Base-by-base conservation (phyloP, 768 basidiomycete genomes). In the Calocera cornea region DNA sequence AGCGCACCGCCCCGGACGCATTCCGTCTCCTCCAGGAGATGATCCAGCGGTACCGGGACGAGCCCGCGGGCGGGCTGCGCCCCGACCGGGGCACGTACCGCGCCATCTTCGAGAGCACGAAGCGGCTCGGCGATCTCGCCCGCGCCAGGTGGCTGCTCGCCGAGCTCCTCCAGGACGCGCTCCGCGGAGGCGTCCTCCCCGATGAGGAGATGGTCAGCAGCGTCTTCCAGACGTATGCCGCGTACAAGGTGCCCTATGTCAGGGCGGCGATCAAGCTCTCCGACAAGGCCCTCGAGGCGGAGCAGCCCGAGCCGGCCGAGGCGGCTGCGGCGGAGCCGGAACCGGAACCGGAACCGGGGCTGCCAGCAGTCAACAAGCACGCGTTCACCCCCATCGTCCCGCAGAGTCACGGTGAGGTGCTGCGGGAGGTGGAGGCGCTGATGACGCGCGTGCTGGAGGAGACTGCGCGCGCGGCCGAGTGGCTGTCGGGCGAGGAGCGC, bases 61-160 rank as follows among this genome's bases (percentile, higher is more conserved):
- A 72, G n/a, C 80, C 83, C 1, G 79, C 80, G 3, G 24, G 38
- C 63, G 69, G 50, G 27, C 84, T 85, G 75, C 72, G 74, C 34
- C 92, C 92, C 0, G 84, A 86, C 67, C 75, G 79, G 41, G 79
- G 81, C 36, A 89, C 91, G 1, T 95, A 94, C 76, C 80, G 82
- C 66, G 92, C 91, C 0, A 76, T 98, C n/a, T 76, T 99, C 68
- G 91, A 97, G 70, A 93, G 92, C 1, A 88, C 91, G 36, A 97
- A 92, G 76, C 81, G 92, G 5, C 78, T 87, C 1, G 93, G 95
- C 0, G 95, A 97, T 75, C 76, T 99, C 24, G 80, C 82, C 1
- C 81, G 92, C 63, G 86, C 87, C 29, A 80, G 95, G 71, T 97
- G 94, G 95, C 87, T 97, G 68, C 79, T 98, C 66, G 90, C 88